These are phyloP conservation scores for Ustilaginoidea virens DNA, from an alignment of 2,329 filamentous ascomycete genomes.

Conservation along the genomic window DNA sequence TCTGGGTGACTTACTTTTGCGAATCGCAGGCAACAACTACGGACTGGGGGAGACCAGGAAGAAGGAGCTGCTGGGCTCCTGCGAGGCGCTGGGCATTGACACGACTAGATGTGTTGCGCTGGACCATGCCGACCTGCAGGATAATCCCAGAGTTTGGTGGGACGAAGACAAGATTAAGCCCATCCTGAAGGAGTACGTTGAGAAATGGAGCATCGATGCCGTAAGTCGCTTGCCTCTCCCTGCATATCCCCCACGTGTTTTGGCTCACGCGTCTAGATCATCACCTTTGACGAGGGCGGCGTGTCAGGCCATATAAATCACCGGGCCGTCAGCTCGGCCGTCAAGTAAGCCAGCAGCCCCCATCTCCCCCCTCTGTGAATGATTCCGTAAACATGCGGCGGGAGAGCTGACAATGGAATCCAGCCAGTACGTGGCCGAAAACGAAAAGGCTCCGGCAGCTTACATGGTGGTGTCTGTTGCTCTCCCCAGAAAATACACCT, in stretches of 20 bases:
- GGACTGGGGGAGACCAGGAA: conserved; percentile 14
- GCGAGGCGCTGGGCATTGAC: conserved; percentile 14
- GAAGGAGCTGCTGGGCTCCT: conserved; percentile 15
- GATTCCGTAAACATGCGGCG: no score
- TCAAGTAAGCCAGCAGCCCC: conserved; percentile 14
- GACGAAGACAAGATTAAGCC: conserved; percentile 16
- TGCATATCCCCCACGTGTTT: no score
- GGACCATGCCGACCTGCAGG: conserved; percentile 19
- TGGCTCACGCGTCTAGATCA: conserved; percentile 15
- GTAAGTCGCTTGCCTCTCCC: no score
- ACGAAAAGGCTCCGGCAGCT: conserved; percentile 15
- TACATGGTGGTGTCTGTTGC: conserved; percentile 21
- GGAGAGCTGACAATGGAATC: neutral
- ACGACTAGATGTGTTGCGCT: conserved; percentile 14
- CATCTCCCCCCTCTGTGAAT: no score
- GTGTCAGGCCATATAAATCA: conserved; percentile 25
- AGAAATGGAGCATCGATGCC: conserved; percentile 21
- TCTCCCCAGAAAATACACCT: conserved; percentile 21
- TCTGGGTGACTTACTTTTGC: neutral
- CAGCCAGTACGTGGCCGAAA: conserved; percentile 14
- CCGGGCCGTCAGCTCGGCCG: conserved; percentile 21
- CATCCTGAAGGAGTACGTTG: conserved; percentile 17
- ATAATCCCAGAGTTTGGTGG: conserved; percentile 23
- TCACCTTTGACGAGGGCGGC: conserved; percentile 24
- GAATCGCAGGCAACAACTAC: conserved; percentile 14